Percentiles rank a stretch among this genome's conserved stretches.
Conservation (phyloP, 139 green algal genomes). For the Zygnema cylindricum region DNA sequence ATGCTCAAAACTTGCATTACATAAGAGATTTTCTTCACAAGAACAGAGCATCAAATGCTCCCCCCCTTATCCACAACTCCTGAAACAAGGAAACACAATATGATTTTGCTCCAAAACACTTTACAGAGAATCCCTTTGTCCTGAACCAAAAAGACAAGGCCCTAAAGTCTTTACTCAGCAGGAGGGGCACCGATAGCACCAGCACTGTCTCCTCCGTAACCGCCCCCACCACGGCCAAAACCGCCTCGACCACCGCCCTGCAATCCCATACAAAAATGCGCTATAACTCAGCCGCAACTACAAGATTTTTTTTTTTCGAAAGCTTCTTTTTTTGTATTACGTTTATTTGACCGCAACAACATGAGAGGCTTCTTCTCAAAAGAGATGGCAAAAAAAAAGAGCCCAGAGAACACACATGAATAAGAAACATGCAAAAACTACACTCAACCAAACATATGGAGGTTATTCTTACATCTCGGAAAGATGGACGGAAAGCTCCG, state of each 20-base stretch:
- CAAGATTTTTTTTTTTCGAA: neutral
- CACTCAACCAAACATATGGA: too few species aligned
- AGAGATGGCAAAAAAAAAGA: neutral
- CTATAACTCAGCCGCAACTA: neutral
- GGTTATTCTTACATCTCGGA: slow-evolving; percentile 59
- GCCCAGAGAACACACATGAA: neutral
- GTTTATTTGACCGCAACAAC: neutral
- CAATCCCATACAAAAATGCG: neutral
- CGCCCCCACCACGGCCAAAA: slow-evolving; percentile 11
- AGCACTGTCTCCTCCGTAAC: neutral
- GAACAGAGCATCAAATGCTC: too few species aligned
- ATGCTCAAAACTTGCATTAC: too few species aligned
- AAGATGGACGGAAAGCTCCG: slow-evolving; percentile 71
- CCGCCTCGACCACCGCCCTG: neutral
- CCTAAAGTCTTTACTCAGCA: slow-evolving; percentile 11
- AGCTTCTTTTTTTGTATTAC: neutral
- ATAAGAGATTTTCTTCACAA: too few species aligned
- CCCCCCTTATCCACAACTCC: too few species aligned
- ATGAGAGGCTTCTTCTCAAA: neutral
- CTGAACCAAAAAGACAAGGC: neutral
- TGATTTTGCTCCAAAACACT: neutral
- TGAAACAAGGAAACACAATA: neutral
- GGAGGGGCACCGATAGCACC: slow-evolving; percentile 1
- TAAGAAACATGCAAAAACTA: too few species aligned
- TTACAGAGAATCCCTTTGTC: neutral